Evolutionary conservation across 2,329 filamentous ascomycete genomes (phyloP).

Genomic region (Fusarium veterinarium): DNA sequence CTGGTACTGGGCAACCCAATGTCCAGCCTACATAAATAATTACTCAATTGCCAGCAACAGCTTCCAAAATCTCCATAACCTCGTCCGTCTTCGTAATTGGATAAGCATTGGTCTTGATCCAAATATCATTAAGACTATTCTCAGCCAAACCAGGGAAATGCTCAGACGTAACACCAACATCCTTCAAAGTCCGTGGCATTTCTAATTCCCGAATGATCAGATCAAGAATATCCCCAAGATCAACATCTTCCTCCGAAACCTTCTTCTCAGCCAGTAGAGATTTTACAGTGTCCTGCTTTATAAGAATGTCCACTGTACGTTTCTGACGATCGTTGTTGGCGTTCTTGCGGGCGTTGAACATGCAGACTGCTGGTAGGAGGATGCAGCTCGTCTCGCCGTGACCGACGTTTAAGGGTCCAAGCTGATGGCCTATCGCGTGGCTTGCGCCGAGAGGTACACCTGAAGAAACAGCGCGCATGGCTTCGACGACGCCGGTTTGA

Average conservation of each 20-base stretch:
- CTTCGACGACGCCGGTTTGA: neutral
- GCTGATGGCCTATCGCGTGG: conserved; percentile 22
- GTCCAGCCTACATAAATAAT: no score
- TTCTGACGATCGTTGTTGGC: neutral
- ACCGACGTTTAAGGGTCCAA: conserved; percentile 3
- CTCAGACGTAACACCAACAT: neutral
- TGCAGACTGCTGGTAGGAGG: conserved; percentile 15
- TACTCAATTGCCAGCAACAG: neutral
- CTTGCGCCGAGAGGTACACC: conserved; percentile 15
- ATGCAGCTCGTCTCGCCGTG: conserved; percentile 20
- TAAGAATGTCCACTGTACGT: neutral
- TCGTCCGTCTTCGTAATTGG: conserved; percentile 1
- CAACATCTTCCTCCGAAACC: neutral
- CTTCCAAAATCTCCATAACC: conserved; percentile 7
- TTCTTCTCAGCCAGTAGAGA: neutral
- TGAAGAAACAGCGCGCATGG: conserved; percentile 15
- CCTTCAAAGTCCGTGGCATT: conserved; percentile 6
- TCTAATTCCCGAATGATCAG: neutral
- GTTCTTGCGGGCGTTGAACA: neutral
- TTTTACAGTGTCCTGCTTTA: neutral
- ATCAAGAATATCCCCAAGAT: conserved; percentile 4
- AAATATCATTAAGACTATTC: conserved; percentile 16
- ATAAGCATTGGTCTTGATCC: conserved; percentile 15
- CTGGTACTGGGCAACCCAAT: no score
- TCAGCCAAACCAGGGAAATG: neutral